Evolutionary conservation across 2,329 filamentous ascomycete species (phyloP).

Genomic region (Dendryphion nanum): DNA sequence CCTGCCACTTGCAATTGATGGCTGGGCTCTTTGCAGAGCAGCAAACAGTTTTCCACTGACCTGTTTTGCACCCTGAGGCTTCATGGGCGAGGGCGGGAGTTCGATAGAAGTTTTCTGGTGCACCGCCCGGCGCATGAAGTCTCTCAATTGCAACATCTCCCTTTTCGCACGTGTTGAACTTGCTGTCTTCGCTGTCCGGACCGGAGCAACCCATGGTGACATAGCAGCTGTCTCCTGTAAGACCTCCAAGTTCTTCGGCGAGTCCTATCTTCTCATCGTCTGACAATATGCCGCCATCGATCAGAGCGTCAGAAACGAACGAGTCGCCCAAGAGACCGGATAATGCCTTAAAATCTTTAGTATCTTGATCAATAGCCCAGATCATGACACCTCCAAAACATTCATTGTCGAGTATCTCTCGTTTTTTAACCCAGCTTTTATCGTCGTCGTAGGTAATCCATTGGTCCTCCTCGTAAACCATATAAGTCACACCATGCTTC

Average conservation of each 20-base stretch:
- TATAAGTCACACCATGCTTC: constrained; percentile 23
- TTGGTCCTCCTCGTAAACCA: constrained; percentile 28
- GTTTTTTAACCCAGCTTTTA: not conserved
- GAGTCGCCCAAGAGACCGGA: not conserved
- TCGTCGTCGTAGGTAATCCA: constrained; percentile 44
- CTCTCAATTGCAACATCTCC: not conserved
- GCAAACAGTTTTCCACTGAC: no score
- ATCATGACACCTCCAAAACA: not conserved
- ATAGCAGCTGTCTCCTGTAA: constrained; percentile 1
- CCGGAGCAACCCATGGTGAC: not conserved
- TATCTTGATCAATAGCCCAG: not conserved
- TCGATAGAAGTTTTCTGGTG: no score
- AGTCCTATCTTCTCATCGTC: not conserved
- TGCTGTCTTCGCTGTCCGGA: not conserved
- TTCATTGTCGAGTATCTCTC: no score
- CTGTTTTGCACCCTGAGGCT: no score
- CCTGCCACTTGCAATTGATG: no score
- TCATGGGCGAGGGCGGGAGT: no score
- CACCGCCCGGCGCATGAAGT: no score
- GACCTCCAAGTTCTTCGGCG: not conserved
- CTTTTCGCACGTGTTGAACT: not conserved
- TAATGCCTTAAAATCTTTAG: not conserved
- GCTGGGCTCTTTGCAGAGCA: no score
- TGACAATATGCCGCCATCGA: not conserved
- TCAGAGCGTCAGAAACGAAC: not conserved